Conservation (phyloP, 768 basidiomycete species). For the Leccinum subgranulosum region DNA sequence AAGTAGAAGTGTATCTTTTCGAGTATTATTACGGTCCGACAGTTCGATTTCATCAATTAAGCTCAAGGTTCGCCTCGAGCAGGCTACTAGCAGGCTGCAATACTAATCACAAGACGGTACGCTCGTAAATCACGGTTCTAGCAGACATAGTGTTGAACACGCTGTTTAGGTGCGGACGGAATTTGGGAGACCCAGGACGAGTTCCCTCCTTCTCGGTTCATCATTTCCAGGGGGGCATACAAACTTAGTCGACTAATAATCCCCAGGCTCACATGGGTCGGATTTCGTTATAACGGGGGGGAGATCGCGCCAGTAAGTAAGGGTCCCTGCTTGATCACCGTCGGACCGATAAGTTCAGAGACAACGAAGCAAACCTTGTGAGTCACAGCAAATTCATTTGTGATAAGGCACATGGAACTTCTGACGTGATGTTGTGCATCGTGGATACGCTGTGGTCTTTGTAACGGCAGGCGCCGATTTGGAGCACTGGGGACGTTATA, state of each 20-base stretch:
- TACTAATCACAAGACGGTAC: not conserved
- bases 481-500: too few species aligned
- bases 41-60: not conserved
- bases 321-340: not conserved
- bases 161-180: slow-evolving; percentile 17
- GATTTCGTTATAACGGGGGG: slow-evolving; percentile 2
- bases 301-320: slow-evolving; percentile 8
- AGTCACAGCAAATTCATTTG: not conserved
- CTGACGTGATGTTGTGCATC: not conserved
- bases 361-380: not conserved
- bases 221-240: not conserved
- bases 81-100: not conserved
- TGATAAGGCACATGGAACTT: not conserved
- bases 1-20: not conserved
- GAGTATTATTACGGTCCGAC: not conserved
- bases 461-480: not conserved
- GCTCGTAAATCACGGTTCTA: not conserved
- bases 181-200: slow-evolving; percentile 1
- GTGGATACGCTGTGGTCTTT: not conserved
- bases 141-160: slow-evolving; percentile 4
- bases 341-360: not conserved
- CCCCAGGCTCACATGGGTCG: too few species aligned
- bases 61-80: slow-evolving; percentile 1
- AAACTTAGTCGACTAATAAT: not conserved
- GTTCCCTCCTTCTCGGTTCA: not conserved